Base-by-base conservation (phyloP, 495 filamentous ascomycete genomes). In the Penicillium nucicola region DNA sequence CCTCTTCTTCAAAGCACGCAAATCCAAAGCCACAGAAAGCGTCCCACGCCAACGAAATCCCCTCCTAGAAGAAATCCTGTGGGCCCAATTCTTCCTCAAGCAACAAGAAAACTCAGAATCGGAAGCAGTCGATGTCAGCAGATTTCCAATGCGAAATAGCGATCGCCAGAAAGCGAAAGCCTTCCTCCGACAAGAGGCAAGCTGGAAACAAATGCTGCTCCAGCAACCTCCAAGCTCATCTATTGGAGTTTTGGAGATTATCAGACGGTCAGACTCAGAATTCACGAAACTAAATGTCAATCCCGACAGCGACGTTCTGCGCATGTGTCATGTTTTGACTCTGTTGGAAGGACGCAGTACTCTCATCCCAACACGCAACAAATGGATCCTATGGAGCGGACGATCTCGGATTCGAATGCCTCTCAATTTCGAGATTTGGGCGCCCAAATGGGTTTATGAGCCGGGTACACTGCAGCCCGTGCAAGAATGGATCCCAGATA, bases 151-250 rank as follows among this genome's bases (percentile, higher is more conserved):
- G 5, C 46, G 30, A 3, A 30, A 41, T 17, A 9, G 10, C 8
- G 39, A 41, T 31, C 37, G 20, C 3, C 28, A 34, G 18, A 50
- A 43, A 5, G 36, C 42, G 12, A 37, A 38, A 4, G 7, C 28
- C 8, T 43, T 40, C 22, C 20, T 55, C 0, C 52, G 45, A 4
- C 42, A 34, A 17, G 39, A 50, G n/a, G 52, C 52, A 13, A 55
- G 46, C 31, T 55, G 52, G 52, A 45, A 32, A n/a, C 39, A 33
- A 22, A 55, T 55, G 52, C 41, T 48, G 0, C 46, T 48, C 1
- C 46, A 48, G 33, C 46, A 48, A 48, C 46, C 46, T 18, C 46
- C 46, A 15, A 41, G 36, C 2, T 48, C 46, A 11, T 48, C 46
- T 41, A 41, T 48, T 30, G 46, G 46, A 9, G 37, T 48, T 5